These are phyloP conservation scores for Penicillium parvum DNA, from an alignment of 495 filamentous ascomycete species.

Conservation along the genomic window DNA sequence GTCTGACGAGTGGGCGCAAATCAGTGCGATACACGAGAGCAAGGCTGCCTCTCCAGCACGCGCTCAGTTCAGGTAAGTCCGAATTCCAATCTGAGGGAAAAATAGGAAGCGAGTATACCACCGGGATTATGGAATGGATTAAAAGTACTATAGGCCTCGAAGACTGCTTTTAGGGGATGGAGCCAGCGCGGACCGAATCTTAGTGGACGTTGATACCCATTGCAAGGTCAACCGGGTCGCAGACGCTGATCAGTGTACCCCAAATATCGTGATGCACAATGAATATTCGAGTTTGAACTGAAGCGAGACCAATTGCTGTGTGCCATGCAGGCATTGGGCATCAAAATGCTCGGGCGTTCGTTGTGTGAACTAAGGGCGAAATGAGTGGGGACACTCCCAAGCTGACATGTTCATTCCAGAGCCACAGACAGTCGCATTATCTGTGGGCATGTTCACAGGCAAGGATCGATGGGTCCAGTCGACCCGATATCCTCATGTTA, in stretches of 20 bases:
- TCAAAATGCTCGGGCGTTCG: conserved; percentile 29
- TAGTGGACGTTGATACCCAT: conserved; percentile 32
- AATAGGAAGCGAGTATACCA: conserved; percentile 7
- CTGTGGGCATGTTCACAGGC: conserved; percentile 6
- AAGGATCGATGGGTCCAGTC: conserved; percentile 18
- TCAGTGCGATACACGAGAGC: conserved; percentile 33
- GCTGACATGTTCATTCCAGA: conserved; percentile 37
- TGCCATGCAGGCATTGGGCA: conserved; percentile 39
- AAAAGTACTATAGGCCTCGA: conserved; percentile 7
- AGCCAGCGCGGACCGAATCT: conserved; percentile 24
- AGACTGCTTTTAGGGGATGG: conserved; percentile 10
- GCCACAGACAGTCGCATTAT: conserved; percentile 21
- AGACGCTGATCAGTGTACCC: conserved; percentile 20
- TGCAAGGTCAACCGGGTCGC: conserved; percentile 10
- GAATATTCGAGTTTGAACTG: conserved; percentile 23
- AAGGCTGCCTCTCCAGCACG: conserved; percentile 24
- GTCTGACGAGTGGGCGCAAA: conserved; percentile 31
- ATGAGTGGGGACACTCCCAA: conserved; percentile 23
- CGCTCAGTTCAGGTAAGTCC: conserved; percentile 25
- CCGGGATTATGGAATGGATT: conserved; percentile 1
- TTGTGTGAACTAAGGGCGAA: conserved; percentile 9
- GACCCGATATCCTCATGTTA: not conserved
- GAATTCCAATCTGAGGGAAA: conserved; percentile 14
- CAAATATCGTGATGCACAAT: conserved; percentile 21
- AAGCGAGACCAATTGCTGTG: conserved; percentile 30